Conservation (phyloP, 169 alveolate species). For the Cryptosporidium andersoni region DNA sequence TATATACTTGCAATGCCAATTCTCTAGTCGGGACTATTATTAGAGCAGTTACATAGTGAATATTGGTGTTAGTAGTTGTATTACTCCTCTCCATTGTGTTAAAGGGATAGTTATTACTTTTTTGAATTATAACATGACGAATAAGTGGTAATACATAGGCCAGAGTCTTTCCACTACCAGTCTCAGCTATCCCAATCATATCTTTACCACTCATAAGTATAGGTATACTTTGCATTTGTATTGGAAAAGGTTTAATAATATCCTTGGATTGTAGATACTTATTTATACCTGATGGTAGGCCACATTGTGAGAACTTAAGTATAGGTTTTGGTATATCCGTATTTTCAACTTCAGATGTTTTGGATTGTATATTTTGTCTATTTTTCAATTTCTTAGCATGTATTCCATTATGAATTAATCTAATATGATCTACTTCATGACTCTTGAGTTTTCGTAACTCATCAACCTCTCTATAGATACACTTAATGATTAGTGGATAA, state of each 20-base stretch:
- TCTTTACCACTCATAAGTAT: conserved; percentile 94
- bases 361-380: conserved; percentile 83
- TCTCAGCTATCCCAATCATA: conserved; percentile 98
- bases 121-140: conserved; percentile 91
- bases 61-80: not conserved
- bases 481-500: conserved; percentile 86
- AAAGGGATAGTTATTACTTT: conserved; percentile 69
- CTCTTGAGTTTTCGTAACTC: conserved; percentile 86
- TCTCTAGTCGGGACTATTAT: conserved; percentile 88
- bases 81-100: not conserved
- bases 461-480: conserved; percentile 86
- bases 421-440: conserved; percentile 87
- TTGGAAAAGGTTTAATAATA: conserved; percentile 94
- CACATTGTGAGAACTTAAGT: conserved; percentile 95
- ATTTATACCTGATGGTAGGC: conserved; percentile 91
- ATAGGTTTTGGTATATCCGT: conserved; percentile 82
- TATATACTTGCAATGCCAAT: conserved; percentile 82
- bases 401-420: conserved; percentile 88
- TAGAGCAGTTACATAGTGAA: conserved; percentile 65
- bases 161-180: conserved; percentile 98
- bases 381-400: conserved; percentile 82
- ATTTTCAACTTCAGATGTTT: conserved; percentile 71
- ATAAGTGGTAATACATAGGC: conserved; percentile 97
- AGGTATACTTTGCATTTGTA: conserved; percentile 96
- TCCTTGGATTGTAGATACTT: conserved; percentile 88